Evolutionary conservation across 306 rosid species (phyloP), one percentile per base, ranked within the genome.

Genomic region (Pyrus betulifolia): DNA sequence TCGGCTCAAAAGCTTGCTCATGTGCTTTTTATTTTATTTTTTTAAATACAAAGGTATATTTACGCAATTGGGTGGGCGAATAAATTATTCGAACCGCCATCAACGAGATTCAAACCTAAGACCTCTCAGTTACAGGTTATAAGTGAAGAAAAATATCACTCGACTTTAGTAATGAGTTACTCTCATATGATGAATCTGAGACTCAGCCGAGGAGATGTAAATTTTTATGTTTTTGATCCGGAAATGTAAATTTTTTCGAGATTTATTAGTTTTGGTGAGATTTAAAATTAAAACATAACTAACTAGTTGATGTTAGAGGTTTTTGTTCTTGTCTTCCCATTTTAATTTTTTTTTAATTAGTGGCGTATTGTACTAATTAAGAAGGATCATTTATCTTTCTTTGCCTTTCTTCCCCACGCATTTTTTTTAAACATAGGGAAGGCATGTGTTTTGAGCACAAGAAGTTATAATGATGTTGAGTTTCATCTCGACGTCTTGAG

Each of bases 161-260:
- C 42, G 10, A 38, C 10, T 38, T 38, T 38, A 35, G 8, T 35
- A 6, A 8, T 35, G 2, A 35, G 2, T 35, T 35, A 6, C 40
- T 35, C 40, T 35, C 2, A 35, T 35, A 35, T 1, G 23, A 1
- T 17, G 67, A 59, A 35, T 15, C 8, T 8, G 55, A 15, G 55
- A 27, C 51, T 65, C 72, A 31, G 19, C 76, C 42, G 17, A 45
- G 19, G 57, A 76, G 62, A 19, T 61, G 35, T 5, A 5, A 70
- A 79, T 78, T 71, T 74, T 6, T 60, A 4, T 55, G 45, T 35
- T 4, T 64, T 79, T 85, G 63, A 78, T 61, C 80, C 84, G 76
- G 87, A 76, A 80, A 58, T 86, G 91, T 85, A 85, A 80, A 90
- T 86, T 77, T 52, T 69, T 69, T 80, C 0, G 80, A 77, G 84